Percentiles rank a stretch among this genome's conserved stretches.
These are phyloP conservation scores for Penicillium freii DNA, from an alignment of 2,329 filamentous ascomycete genomes.

Conservation along the genomic window DNA sequence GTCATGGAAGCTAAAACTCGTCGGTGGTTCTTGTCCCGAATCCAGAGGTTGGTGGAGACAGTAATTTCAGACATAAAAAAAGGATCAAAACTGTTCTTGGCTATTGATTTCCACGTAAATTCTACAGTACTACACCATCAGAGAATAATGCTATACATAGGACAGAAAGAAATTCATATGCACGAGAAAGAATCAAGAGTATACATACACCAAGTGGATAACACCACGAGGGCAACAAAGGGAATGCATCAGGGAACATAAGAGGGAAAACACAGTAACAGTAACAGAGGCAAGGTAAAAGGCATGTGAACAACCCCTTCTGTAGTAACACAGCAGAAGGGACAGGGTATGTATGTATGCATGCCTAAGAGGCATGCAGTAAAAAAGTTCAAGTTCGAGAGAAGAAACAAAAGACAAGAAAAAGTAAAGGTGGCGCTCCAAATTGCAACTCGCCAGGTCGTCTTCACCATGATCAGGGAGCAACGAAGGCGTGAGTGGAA, in stretches of 20 bases:
- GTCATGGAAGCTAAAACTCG: too few relatives aligned
- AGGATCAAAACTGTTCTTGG: background rate
- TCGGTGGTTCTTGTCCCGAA: conserved; percentile 8
- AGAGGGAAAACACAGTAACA: background rate
- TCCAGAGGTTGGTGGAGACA: background rate
- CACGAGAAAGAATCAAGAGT: conserved; percentile 4
- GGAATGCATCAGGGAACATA: conserved; percentile 8
- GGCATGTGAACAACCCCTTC: conserved; percentile 4
- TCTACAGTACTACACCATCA: background rate
- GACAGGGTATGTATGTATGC: conserved; percentile 11
- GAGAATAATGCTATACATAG: background rate
- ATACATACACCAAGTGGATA: conserved; percentile 11
- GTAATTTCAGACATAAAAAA: background rate
- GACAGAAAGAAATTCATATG: conserved; percentile 9
- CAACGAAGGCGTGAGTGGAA: background rate
- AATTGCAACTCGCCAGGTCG: conserved; percentile 1
- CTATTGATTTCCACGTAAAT: background rate
- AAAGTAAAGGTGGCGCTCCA: background rate
- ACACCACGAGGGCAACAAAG: conserved; percentile 1
- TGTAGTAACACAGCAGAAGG: background rate
- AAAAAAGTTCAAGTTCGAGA: conserved; percentile 4
- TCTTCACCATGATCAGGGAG: background rate
- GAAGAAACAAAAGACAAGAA: background rate
- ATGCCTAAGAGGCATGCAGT: conserved; percentile 2
- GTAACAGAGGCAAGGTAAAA: conserved; percentile 1